Base-by-base conservation (phyloP, 2,329 filamentous ascomycete species). In the Xylariales sp. region DNA sequence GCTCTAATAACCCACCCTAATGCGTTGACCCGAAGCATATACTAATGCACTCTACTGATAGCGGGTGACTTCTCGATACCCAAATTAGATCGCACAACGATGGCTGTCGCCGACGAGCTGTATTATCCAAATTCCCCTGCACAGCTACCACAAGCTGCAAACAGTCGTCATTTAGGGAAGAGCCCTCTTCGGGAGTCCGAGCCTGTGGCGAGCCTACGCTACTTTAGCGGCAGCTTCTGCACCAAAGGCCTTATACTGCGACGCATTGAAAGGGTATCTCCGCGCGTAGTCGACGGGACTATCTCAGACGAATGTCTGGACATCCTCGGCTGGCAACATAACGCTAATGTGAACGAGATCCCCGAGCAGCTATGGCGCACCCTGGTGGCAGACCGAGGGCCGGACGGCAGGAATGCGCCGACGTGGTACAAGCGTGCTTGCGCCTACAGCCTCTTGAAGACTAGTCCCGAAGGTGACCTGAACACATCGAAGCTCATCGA, bases 361-460 rank as follows among this genome's bases (percentile, higher is more conserved):
- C 47, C 47, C 4, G 46, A 50, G 14, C 31, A 32, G 14, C 20
- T 48, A 4, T 50, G 47, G 43, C 27, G 47, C 1, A 50, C 47
- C 4, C 20, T 50, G 21, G 47, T 50, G 4, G 47, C 47, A 1
- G 46, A 50, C 21, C 31, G 46, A 1, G 40, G 40, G 12, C 16
- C 36, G 4, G 41, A 50, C 21, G 43, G 46, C 2, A 22, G 32
- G 9, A 21, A 15, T 2, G 31, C 46, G 12, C 47, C 46, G 9
- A 36, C 27, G 4, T 45, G 44, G 43, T 50, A 48, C 18, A 38
- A 41, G 4, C 25, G 47, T 25, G 47, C 46, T 3, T 42, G 37
- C 18, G 32, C 45, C 11, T 22, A 39, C 11, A 40, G 44, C 22
- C 27, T 45, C 9, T 37, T 31, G 10, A 27, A 31, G 7, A 31